Conservation (phyloP, 768 basidiomycete species). For the Cytidiella melzeri region DNA sequence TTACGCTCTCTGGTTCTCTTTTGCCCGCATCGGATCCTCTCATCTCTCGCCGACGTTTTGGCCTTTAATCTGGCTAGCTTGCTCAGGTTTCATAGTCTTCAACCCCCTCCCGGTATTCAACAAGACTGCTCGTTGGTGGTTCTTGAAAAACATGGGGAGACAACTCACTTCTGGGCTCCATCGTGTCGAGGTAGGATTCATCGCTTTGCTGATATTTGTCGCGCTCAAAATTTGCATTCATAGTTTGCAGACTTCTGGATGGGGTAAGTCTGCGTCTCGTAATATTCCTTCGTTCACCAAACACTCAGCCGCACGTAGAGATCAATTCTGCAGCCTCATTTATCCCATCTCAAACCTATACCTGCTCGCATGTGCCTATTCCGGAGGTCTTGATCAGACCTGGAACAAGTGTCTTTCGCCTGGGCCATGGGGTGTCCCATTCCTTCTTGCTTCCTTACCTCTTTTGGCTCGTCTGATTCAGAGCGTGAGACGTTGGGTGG, state of each 20-base stretch:
- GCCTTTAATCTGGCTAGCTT: constrained; percentile 77
- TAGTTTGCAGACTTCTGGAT: constrained; percentile 89
- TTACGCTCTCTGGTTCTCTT: constrained; percentile 83
- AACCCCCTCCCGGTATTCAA: constrained; percentile 71
- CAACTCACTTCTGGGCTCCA: constrained; percentile 64
- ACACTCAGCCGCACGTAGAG: too few relatives aligned
- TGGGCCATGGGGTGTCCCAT: constrained; percentile 56
- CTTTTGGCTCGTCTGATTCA: constrained; percentile 76
- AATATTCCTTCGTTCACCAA: too few relatives aligned
- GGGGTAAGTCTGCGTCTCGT: constrained; percentile 62
- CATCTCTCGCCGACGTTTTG: constrained; percentile 64
- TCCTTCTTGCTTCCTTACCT: constrained; percentile 58
- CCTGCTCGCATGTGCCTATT: constrained; percentile 71
- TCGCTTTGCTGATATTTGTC: not conserved
- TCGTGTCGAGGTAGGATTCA: constrained; percentile 61
- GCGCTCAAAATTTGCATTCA: not conserved
- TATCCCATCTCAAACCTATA: constrained; percentile 72
- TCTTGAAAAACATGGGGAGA: constrained; percentile 55
- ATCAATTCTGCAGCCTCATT: constrained; percentile 75
- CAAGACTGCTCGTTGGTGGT: constrained; percentile 73
- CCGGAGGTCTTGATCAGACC: constrained; percentile 41
- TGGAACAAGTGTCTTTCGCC: constrained; percentile 43
- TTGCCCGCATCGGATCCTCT: constrained; percentile 50
- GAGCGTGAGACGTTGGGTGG: constrained; percentile 80
- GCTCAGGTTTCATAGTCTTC: constrained; percentile 52